phyloP scores from a whole-genome alignment of 495 filamentous ascomycete genomes.

The Podospora pseudocomata region DNA sequence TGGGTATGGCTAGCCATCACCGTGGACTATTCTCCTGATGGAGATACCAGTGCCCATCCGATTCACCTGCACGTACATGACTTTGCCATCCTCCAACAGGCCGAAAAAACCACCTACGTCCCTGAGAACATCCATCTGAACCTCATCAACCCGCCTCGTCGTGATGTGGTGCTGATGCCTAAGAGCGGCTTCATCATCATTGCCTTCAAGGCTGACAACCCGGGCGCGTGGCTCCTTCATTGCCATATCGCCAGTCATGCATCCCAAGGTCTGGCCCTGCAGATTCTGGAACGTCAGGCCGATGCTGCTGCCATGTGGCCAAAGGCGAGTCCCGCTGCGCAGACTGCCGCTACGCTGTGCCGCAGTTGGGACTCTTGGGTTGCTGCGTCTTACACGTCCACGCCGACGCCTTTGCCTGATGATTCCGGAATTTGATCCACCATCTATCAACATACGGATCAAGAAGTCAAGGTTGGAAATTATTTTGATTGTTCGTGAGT shows the following conservation, averaged over 20 bases:
- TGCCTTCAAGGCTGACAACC: constrained; percentile 47
- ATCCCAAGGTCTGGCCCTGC: constrained; percentile 42
- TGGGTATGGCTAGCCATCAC: constrained; percentile 31
- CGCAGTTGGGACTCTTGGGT: constrained; percentile 7
- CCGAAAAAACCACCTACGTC: constrained; percentile 29
- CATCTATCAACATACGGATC: not conserved
- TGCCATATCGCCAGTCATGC: constrained; percentile 54
- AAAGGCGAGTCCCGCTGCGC: not conserved
- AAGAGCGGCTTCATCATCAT: constrained; percentile 36
- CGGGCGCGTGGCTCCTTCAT: constrained; percentile 45
- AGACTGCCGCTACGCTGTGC: constrained; percentile 1
- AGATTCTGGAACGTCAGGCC: constrained; percentile 41
- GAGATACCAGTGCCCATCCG: not conserved
- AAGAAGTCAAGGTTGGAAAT: too few relatives aligned
- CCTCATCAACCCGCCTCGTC: constrained; percentile 34
- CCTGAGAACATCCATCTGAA: constrained; percentile 31
- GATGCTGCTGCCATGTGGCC: constrained; percentile 26
- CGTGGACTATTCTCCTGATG: constrained; percentile 17
- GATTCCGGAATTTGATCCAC: constrained; percentile 6
- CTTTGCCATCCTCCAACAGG: constrained; percentile 54
- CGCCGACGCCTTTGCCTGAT: constrained; percentile 8
- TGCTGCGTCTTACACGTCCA: constrained; percentile 5
- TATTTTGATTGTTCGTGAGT: too few relatives aligned
- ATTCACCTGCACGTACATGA: constrained; percentile 60
- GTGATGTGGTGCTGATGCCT: constrained; percentile 42